Evolutionary conservation across 352 stramenopile genomes (phyloP).

Genomic region (Pythium apleroticum): DNA sequence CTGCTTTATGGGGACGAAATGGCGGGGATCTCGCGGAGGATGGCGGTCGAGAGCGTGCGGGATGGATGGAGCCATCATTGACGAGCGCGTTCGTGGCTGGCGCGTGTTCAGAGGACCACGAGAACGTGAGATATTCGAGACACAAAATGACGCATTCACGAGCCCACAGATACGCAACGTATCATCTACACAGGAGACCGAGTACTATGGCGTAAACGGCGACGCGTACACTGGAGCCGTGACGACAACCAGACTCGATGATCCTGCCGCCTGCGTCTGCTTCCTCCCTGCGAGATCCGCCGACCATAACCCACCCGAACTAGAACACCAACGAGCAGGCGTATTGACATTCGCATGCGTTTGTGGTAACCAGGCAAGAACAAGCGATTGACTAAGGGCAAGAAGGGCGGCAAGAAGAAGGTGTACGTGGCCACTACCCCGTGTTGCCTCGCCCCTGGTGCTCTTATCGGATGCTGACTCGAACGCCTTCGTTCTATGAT

Average conservation of each 20-base stretch:
- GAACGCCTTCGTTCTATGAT: not conserved
- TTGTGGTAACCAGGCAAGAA: constrained; percentile 72
- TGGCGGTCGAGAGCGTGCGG: not conserved
- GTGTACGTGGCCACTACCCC: constrained; percentile 58
- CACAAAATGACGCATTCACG: not conserved
- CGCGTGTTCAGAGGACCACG: not conserved
- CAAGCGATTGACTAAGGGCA: constrained; percentile 91
- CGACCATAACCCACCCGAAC: not conserved
- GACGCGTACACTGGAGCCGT: not conserved
- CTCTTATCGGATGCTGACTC: not conserved
- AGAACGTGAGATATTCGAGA: not conserved
- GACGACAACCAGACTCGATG: not conserved
- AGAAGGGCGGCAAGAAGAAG: constrained; percentile 93
- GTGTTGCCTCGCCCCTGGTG: not conserved
- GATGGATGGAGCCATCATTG: not conserved
- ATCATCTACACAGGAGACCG: not conserved
- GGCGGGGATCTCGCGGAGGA: not conserved
- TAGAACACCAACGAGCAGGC: not conserved
- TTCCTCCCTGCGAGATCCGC: not conserved
- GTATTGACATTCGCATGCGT: constrained; percentile 14
- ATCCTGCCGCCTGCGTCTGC: not conserved
- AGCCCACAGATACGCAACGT: not conserved
- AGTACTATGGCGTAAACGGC: not conserved
- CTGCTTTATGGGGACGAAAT: not conserved
- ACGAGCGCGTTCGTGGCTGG: not conserved